Evolutionary conservation across 768 basidiomycete genomes (phyloP), one percentile per base, ranked within the genome.

Genomic region (Pisolithus orientalis): DNA sequence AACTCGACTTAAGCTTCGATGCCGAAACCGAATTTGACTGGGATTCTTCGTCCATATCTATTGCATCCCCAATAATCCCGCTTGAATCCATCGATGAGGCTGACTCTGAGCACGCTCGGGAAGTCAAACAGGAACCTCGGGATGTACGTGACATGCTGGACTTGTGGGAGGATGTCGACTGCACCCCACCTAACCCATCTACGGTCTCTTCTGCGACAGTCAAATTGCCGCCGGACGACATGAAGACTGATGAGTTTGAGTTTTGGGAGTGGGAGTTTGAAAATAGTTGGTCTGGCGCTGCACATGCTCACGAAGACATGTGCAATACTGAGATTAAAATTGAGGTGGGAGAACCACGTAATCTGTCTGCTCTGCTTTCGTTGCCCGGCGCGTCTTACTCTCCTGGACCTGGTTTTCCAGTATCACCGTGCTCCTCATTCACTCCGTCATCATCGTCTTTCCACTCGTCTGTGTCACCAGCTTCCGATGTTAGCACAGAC

Each of bases 91-190:
- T 62, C 53, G 53, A 53, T 11, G 34, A 44, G 14, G 60, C 71
- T 34, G 72, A 70, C 16, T 34, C 34, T 14, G 52, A 62, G 14
- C 62, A 61, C 25, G 59, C 67, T 14, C 1, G 11, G 11, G 52
- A 27, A 47, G 14, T 86, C 55, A 84, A 86, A 64, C 76, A 79
- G 55, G 84, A 87, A 56, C 75, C 77, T 1, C 70, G 69, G 17
- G 84, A 87, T 57, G 77, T 85, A 4, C 78, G 82, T 57, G 79
- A 79, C 11, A 76, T 85, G 68, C 65, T 87, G 42, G 83, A 85
- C 51, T 80, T 79, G 16, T 89, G 85, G 85, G 86, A 87, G 48
- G 76, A 79, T 57, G 73, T 82, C 53, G 82, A 84, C 59, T 60
- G 67, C 21, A 55, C 60, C 11, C 62, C 56, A 10, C 59, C 44